Conservation (phyloP, 805 yeast genomes). For the Lipomyces orientalis region DNA sequence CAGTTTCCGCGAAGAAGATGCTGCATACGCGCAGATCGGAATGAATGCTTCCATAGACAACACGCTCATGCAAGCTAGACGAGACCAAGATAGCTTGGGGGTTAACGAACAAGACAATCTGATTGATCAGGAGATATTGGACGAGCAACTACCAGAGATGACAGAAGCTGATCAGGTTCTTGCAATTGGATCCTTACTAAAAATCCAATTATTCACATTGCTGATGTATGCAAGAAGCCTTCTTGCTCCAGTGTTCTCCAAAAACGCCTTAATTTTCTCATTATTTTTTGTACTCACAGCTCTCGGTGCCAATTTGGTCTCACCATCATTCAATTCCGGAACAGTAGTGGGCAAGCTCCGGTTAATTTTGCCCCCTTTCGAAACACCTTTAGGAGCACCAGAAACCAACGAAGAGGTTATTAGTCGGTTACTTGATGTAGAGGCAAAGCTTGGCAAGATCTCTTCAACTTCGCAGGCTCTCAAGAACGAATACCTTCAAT, state of each 20-base stretch:
- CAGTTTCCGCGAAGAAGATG: conserved; percentile 28
- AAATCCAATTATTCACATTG: background rate
- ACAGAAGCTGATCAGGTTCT: conserved; percentile 4
- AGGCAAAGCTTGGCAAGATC: conserved; percentile 14
- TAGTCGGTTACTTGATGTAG: conserved; percentile 23
- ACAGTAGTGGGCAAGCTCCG: background rate
- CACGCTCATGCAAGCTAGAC: background rate
- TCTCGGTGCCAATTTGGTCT: background rate
- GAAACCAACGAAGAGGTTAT: conserved; percentile 18
- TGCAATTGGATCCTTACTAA: background rate
- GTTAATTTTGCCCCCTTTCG: conserved; percentile 7
- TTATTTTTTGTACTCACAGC: conserved; percentile 1
- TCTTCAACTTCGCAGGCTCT: conserved; percentile 13
- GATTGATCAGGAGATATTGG: background rate
- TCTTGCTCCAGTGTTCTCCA: background rate
- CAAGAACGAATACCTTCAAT: conserved; percentile 15
- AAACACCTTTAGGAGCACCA: conserved; percentile 19
- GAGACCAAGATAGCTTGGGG: background rate
- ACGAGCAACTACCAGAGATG: conserved; percentile 5
- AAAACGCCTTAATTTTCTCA: background rate
- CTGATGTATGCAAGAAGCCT: background rate
- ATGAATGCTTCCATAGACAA: conserved; percentile 7
- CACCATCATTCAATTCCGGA: background rate
- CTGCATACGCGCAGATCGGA: conserved; percentile 14
- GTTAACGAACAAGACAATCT: background rate